Base-by-base conservation (phyloP, 805 yeast species). In the Sungouiella thailandica region DNA sequence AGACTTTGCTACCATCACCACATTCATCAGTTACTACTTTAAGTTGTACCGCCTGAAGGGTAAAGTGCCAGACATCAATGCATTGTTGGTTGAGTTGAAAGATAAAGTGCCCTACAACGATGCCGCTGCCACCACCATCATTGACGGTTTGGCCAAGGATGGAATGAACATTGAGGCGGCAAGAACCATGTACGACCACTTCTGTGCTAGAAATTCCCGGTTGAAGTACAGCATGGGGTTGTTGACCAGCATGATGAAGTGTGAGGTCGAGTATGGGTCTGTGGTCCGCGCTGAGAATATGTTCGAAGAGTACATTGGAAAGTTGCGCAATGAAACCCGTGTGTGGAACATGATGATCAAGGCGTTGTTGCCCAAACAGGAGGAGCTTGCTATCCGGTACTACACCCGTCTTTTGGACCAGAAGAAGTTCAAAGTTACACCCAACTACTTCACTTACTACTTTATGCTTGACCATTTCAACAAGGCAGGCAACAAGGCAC, bases 1-100 rank as follows among this genome's bases (percentile, higher is more conserved):
- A 17, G 84, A 78, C 50, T 64, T 76, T 29, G 76, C 76, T 12
- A 80, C 89, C 2, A 75, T 75, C 55, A 72, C 88, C 3, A 69
- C 73, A 23, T 57, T 80, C 16, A 65, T 80, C 34, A 78, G 80
- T 46, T 55, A 69, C 33, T 62, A 70, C 42, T 65, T 80, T 58
- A 76, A 74, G 49, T 36, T 58, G 23, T 60, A 66, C 22, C 57
- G 57, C 25, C 59, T 58, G n/a, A 61, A 69, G 23, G 76, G 76
- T 7, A 52, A 58, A 37, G 47, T 57, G 2, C 68, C 76, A 7
- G 56, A 65, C 23, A 55, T 72, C 16, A 62, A 58, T 8, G 51
- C 51, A 5, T 52, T 75, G 37, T 54, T 78, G 25, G 38, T 50
- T 1, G 65, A 65, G 14, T 67, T 80, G 68, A 40, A 48, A 7